Conservation (phyloP, 441 rosid species). For the Populus hybrid region DNA sequence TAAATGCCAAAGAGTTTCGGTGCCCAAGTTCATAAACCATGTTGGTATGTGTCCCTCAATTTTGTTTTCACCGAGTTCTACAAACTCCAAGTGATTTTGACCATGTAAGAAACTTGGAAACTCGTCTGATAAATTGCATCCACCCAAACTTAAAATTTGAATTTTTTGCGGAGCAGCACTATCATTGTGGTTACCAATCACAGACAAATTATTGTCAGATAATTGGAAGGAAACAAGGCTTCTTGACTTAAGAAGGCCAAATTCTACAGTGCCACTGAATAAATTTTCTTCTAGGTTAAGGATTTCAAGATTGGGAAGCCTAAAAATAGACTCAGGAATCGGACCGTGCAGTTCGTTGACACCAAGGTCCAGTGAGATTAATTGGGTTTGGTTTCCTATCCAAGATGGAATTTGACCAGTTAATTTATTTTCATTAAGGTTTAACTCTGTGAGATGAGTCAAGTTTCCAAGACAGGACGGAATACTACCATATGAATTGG, state of each 20-base stretch:
- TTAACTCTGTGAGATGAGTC: background rate
- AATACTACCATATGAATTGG: constrained; percentile 12
- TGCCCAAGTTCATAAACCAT: constrained; percentile 8
- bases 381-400: constrained; percentile 36
- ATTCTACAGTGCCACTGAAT: too few relatives aligned
- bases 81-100: background rate
- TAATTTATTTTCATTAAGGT: constrained; percentile 5
- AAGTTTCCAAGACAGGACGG: constrained; percentile 18
- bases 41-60: constrained; percentile 16
- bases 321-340: constrained; percentile 33
- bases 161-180: constrained; percentile 10
- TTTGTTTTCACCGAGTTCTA: constrained; percentile 4
- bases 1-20: background rate
- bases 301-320: constrained; percentile 31
- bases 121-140: constrained; percentile 12
- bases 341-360: constrained; percentile 43
- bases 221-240: background rate
- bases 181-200: background rate
- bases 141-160: background rate
- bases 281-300: background rate
- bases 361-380: constrained; percentile 38
- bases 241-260: background rate
- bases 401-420: constrained; percentile 43
- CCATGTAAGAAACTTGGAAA: constrained; percentile 20
- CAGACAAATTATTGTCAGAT: constrained; percentile 9